phyloP scores from a whole-genome alignment of 1,284 basidiomycete genomes.

The Papiliotrema flavescens region DNA sequence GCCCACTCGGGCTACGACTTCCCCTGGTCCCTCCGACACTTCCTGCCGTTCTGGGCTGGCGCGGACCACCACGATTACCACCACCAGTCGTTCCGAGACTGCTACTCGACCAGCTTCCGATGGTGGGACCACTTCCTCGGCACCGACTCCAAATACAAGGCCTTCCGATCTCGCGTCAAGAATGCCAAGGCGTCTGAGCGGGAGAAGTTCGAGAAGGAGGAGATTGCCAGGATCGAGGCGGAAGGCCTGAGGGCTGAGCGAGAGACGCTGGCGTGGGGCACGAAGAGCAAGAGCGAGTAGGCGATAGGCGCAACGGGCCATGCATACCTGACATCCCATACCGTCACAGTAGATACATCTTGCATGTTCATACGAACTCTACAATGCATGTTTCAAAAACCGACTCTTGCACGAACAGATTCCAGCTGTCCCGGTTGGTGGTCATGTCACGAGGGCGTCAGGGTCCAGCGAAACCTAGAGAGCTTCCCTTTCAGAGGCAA shows the following conservation, averaged over 20 bases:
- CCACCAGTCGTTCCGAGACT: constrained; percentile 56
- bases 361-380: neutral
- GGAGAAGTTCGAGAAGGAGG: neutral
- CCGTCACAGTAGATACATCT: neutral
- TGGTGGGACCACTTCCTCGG: constrained; percentile 86
- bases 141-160: constrained; percentile 78
- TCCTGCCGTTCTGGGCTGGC: constrained; percentile 95
- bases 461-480: too few relatives aligned
- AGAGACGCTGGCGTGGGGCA: neutral
- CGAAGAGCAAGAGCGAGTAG: neutral
- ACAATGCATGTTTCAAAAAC: too few relatives aligned
- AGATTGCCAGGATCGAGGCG: constrained; percentile 53
- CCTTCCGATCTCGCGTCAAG: constrained; percentile 63
- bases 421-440: too few relatives aligned
- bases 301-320: too few relatives aligned
- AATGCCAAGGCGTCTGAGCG: constrained; percentile 55
- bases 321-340: neutral
- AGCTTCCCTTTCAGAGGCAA: too few relatives aligned
- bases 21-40: constrained; percentile 94
- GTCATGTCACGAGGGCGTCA: too few relatives aligned
- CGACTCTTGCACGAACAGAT: too few relatives aligned
- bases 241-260: constrained; percentile 71
- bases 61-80: constrained; percentile 98
- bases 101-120: constrained; percentile 86
- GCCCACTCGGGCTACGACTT: constrained; percentile 97